These are phyloP conservation scores for Triticum timopheevii DNA, from an alignment of 176 grass and related monocot species.

Conservation along the genomic window DNA sequence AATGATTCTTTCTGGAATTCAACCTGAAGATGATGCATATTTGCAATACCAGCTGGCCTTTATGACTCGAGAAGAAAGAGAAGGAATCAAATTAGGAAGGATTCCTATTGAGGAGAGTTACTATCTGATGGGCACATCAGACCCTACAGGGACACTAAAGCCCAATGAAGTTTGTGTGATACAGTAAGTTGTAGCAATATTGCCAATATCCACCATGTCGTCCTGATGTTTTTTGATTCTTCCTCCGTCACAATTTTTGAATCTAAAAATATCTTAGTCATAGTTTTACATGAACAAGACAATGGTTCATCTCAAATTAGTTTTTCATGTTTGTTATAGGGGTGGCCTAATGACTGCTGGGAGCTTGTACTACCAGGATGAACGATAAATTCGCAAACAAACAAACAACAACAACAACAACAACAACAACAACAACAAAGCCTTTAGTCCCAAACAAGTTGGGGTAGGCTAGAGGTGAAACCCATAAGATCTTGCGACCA, in stretches of 20 bases:
- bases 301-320: neutral
- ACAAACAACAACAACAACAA: too few relatives aligned
- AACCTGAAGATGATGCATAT: slow-evolving; percentile 38
- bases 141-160: slow-evolving; percentile 51
- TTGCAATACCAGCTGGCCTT: slow-evolving; percentile 30
- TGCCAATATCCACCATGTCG: neutral
- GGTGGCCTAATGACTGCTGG: too few relatives aligned
- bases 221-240: neutral
- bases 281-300: slow-evolving; percentile 1
- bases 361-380: neutral
- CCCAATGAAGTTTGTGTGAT: slow-evolving; percentile 66
- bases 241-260: neutral
- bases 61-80: slow-evolving; percentile 38
- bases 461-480: too few relatives aligned
- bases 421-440: too few relatives aligned
- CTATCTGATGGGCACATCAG: slow-evolving; percentile 56
- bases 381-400: too few relatives aligned
- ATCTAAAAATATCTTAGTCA: neutral
- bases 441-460: too few relatives aligned
- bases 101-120: slow-evolving; percentile 49
- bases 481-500: too few relatives aligned
- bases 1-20: slow-evolving; percentile 71
- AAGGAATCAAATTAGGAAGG: slow-evolving; percentile 52
- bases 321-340: neutral
- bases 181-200: slow-evolving; percentile 43